Percentiles rank a stretch among this genome's conserved stretches.
Evolutionary conservation across 768 basidiomycete species (phyloP).

Genomic region (Tricholoma bakamatsutake): DNA sequence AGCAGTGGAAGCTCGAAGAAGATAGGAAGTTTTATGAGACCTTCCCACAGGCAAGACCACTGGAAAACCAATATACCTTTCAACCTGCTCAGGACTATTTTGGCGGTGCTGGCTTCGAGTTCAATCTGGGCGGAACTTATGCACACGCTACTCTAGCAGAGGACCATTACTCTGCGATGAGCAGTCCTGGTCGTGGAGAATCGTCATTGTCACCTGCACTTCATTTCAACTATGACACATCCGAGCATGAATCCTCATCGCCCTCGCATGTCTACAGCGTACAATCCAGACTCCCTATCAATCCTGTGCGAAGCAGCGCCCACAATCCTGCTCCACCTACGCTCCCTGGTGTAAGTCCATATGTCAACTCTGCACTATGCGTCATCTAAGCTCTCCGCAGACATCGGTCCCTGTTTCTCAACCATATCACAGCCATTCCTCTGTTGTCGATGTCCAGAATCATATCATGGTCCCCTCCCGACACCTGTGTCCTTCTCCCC

Average conservation of each 20-base stretch:
- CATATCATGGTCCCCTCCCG: slow-evolving; percentile 5
- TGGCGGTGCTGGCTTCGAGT: slow-evolving; percentile 12
- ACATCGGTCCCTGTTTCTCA: not conserved
- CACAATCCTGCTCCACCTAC: not conserved
- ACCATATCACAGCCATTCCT: not conserved
- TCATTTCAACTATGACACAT: not conserved
- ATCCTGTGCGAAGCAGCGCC: not conserved
- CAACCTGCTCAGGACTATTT: slow-evolving; percentile 7
- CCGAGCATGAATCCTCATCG: not conserved
- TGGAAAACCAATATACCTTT: slow-evolving; percentile 13
- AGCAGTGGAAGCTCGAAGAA: slow-evolving; percentile 28
- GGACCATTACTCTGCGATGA: not conserved
- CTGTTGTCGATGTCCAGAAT: not conserved
- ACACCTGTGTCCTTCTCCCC: not conserved
- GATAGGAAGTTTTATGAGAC: slow-evolving; percentile 35
- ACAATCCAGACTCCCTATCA: not conserved
- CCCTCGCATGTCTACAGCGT: not conserved
- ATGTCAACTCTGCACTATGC: not conserved
- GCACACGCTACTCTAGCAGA: not conserved
- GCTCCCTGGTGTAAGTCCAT: not conserved
- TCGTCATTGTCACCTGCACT: not conserved
- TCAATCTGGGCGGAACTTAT: not conserved
- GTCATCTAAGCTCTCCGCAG: not conserved
- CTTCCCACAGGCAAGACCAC: slow-evolving; percentile 29
- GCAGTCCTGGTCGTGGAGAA: not conserved